Evolutionary conservation across 1,284 basidiomycete genomes (phyloP).

Genomic region (Laetiporus sulphureus): DNA sequence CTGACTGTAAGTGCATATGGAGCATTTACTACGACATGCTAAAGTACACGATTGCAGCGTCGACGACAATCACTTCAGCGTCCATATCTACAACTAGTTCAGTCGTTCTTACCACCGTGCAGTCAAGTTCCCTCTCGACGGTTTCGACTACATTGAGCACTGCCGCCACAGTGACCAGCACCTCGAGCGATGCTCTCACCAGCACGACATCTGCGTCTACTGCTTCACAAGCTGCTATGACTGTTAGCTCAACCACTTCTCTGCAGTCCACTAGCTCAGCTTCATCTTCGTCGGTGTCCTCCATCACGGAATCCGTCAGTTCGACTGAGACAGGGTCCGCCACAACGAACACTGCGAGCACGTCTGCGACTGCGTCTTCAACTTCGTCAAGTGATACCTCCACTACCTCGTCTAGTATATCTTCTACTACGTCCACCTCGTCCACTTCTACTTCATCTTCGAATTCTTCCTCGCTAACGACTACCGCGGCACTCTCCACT

Average conservation of each 20-base stretch:
- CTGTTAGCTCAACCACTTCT: background rate
- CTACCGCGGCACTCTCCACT: slow-evolving; percentile 13
- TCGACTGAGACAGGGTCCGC: background rate
- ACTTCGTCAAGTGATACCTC: background rate
- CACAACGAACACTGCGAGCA: background rate
- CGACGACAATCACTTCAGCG: background rate
- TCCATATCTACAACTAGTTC: background rate
- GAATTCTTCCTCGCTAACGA: background rate
- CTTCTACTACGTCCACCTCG: background rate
- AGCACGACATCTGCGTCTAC: too few species aligned
- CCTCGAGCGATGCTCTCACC: too few species aligned
- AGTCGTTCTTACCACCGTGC: too few species aligned
- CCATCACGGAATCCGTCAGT: background rate
- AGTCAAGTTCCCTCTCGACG: background rate
- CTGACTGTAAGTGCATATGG: too few species aligned
- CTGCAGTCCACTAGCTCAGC: background rate
- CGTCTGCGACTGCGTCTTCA: background rate
- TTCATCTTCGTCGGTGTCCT: background rate
- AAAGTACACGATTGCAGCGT: too few species aligned
- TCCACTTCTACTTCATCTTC: background rate
- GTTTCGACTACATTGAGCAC: background rate
- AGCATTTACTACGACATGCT: too few species aligned
- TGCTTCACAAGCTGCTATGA: background rate
- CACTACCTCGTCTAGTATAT: background rate
- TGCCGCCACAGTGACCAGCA: too few species aligned